Conservation (phyloP, 345 rosid species). For the Mangifera indica region DNA sequence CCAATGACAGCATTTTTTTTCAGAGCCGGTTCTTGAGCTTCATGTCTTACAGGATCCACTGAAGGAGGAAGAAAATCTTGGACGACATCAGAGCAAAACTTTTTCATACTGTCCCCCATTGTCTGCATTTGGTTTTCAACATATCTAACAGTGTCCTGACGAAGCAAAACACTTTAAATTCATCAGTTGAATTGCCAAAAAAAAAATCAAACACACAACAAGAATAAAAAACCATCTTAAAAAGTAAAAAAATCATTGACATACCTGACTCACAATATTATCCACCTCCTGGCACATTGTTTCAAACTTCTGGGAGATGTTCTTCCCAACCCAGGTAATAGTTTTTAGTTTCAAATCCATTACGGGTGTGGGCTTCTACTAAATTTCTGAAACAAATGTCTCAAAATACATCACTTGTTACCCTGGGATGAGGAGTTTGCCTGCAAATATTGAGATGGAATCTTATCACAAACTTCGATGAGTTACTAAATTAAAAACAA, state of each 20-base stretch:
- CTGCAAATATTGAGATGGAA: constrained; percentile 5
- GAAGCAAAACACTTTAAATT: constrained; percentile 20
- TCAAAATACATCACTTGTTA: constrained; percentile 6
- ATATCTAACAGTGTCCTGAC: constrained; percentile 42
- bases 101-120: constrained; percentile 41
- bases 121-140: constrained; percentile 43
- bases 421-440: not conserved
- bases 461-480: not conserved
- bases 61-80: constrained; percentile 31
- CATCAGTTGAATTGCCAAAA: not conserved
- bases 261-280: constrained; percentile 54
- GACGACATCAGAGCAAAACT: constrained; percentile 39
- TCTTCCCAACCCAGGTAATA: constrained; percentile 59
- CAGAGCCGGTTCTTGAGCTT: constrained; percentile 24
- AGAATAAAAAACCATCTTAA: constrained; percentile 11
- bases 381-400: not conserved
- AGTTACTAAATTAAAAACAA: not conserved
- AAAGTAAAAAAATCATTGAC: not conserved
- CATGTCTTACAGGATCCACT: constrained; percentile 31
- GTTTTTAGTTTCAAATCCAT: constrained; percentile 58
- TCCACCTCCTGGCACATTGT: constrained; percentile 62
- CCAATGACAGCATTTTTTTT: constrained; percentile 21
- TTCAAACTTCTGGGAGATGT: constrained; percentile 68
- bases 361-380: not conserved
- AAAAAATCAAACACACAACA: not conserved